Base-by-base conservation (phyloP, 2,329 filamentous ascomycete genomes). In the Periconia macrospinosa region DNA sequence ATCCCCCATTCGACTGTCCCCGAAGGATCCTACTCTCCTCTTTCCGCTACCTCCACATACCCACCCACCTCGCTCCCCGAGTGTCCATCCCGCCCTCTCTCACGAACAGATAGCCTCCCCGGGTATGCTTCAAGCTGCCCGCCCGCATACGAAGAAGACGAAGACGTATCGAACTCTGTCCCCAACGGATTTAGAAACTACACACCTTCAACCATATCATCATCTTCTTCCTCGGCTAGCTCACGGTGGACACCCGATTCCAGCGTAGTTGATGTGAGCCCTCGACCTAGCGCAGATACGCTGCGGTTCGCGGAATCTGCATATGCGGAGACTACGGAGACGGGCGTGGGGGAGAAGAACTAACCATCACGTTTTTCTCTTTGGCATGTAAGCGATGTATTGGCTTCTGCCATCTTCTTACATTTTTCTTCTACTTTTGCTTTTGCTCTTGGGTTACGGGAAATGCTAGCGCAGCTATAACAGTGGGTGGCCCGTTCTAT, bases 171-270 rank as follows among this genome's bases (percentile, higher is more conserved):
- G 40, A 70, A 74, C 14, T 54, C 69, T 1, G 71, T 79, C 1
- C 70, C 73, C 7, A 74, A 80, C 54, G 78, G 77, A 2, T 79
- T 79, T 56, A 57, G 69, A 15, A 61, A 65, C 20, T 79, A 76
- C 57, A 70, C 65, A 0, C 67, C 71, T 6, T 64, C 64, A 10
- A 61, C 60, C 1, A 55, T 57, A 1, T 65, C 61, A 0, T 50
- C 48, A 8, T 14, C 33, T 37, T 37, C 33, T 14, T 37, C 30
- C 30, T 7, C 33, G 33, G 56, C 55, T n/a, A 65, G 56, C 19
- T 68, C 66, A 30, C 60, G 61, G 41, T 75, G 71, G 71, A 75
- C 73, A 30, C 69, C 72, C 1, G 69, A 72, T 7, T 73, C 70
- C 49, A 75, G 73, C 52, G 62, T 75, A 37, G 59, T 74, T 8